Evolutionary conservation across 345 rosid genomes (phyloP).

Genomic region (Gossypium raimondii): DNA sequence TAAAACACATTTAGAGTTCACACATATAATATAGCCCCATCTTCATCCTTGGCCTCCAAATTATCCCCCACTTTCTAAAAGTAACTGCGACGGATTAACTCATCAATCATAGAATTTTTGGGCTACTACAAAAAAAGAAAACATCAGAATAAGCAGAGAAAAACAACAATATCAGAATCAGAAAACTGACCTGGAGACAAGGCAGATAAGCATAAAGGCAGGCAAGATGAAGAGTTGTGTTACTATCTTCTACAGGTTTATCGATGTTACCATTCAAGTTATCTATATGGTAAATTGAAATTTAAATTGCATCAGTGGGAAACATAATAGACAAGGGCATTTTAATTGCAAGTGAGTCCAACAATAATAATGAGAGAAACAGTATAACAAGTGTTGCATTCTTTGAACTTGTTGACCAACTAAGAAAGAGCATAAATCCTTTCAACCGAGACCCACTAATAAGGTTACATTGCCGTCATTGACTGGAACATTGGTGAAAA

Average conservation of each 20-base stretch:
- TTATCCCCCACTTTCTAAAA: slow-evolving; percentile 73
- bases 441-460: too few relatives aligned
- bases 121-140: not conserved
- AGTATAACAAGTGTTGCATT: not conserved
- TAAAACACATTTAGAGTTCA: too few relatives aligned
- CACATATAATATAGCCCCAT: too few relatives aligned
- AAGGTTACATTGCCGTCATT: too few relatives aligned
- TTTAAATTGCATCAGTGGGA: not conserved
- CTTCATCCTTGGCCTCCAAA: too few relatives aligned
- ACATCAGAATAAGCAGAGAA: not conserved
- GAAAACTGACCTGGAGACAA: slow-evolving; percentile 62
- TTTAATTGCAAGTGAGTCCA: not conserved
- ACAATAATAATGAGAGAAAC: not conserved
- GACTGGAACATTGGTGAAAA: too few relatives aligned
- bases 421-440: too few relatives aligned
- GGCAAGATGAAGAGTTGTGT: slow-evolving; percentile 80
- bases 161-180: not conserved
- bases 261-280: slow-evolving; percentile 67
- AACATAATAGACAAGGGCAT: not conserved
- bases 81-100: slow-evolving; percentile 42
- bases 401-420: too few relatives aligned
- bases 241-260: slow-evolving; percentile 80
- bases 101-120: not conserved
- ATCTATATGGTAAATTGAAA: slow-evolving; percentile 29
- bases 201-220: slow-evolving; percentile 76